Evolutionary conservation across 176 grass and related monocot genomes (phyloP).

Genomic region (Oryza brachyantha): DNA sequence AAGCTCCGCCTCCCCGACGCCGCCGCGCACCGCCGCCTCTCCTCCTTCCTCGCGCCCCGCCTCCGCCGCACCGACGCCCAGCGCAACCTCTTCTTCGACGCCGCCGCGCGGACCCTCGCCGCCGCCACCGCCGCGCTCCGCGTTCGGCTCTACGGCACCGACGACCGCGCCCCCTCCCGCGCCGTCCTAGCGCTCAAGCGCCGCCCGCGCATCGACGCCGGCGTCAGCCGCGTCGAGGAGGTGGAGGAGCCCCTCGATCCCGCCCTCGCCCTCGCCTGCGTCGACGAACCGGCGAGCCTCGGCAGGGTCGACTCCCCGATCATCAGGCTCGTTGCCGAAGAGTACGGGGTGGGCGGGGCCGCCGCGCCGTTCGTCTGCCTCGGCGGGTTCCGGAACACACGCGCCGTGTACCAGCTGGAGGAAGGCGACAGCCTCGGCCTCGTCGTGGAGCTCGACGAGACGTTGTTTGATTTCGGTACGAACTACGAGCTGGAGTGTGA

Average conservation of each 20-base stretch:
- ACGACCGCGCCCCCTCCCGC: conserved; percentile 35
- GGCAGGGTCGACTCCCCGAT: conserved; percentile 51
- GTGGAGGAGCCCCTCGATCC: conserved; percentile 73
- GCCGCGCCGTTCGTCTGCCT: conserved; percentile 53
- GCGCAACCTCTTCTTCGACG: conserved; percentile 87
- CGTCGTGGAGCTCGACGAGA: conserved; percentile 82
- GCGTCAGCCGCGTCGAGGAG: conserved; percentile 86
- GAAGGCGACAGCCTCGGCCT: conserved; percentile 31
- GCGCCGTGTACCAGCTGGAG: conserved; percentile 62
- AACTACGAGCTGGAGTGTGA: conserved; percentile 87
- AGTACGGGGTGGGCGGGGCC: conserved; percentile 50
- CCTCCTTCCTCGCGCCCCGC: conserved; percentile 51
- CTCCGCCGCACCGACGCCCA: conserved; percentile 66
- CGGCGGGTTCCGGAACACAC: conserved; percentile 83
- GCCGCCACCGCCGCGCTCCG: conserved; percentile 63
- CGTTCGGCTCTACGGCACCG: conserved; percentile 59
- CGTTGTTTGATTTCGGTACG: conserved; percentile 64
- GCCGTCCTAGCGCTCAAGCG: conserved; percentile 82
- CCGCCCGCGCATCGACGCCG: conserved; percentile 54
- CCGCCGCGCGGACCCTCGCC: conserved; percentile 51
- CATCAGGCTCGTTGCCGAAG: conserved; percentile 55
- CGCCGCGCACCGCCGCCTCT: conserved; percentile 67
- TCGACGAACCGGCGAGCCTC: conserved; percentile 54
- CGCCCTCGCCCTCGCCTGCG: conserved; percentile 65
- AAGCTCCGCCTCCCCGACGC: conserved; percentile 77